These are phyloP conservation scores for Globisporangium camurandrum DNA, from an alignment of 352 stramenopile genomes.

Conservation along the genomic window DNA sequence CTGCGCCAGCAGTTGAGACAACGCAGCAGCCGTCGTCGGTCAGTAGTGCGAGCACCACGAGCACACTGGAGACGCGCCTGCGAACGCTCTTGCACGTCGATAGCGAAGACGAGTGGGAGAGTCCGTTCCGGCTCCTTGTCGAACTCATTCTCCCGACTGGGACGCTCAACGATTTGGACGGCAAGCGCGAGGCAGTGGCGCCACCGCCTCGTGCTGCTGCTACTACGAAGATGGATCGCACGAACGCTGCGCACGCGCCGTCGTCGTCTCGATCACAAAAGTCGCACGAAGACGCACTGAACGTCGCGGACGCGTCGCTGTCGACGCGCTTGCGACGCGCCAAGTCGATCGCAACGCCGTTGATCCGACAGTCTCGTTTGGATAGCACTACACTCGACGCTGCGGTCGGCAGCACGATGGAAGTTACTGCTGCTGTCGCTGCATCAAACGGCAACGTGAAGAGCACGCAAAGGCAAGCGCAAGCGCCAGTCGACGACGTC, in stretches of 20 bases:
- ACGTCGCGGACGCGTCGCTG: slow-evolving; percentile 3
- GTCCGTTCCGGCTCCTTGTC: slow-evolving; percentile 38
- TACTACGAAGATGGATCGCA: too few species aligned
- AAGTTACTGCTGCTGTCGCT: too few species aligned
- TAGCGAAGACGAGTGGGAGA: slow-evolving; percentile 24
- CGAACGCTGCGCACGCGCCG: neutral
- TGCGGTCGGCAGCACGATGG: too few species aligned
- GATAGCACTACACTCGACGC: too few species aligned
- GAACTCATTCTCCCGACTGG: slow-evolving; percentile 37
- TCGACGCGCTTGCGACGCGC: slow-evolving; percentile 1
- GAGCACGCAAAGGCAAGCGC: too few species aligned
- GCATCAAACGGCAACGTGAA: too few species aligned
- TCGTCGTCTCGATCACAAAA: neutral
- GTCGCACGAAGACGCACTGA: neutral
- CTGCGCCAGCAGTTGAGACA: neutral
- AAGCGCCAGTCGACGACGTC: too few species aligned
- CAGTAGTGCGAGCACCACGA: neutral
- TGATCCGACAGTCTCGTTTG: too few species aligned
- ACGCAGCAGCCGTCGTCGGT: neutral
- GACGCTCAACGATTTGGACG: slow-evolving; percentile 19
- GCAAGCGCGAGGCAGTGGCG: slow-evolving; percentile 1
- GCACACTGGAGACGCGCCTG: slow-evolving; percentile 7
- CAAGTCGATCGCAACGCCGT: slow-evolving; percentile 7
- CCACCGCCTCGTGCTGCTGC: neutral
- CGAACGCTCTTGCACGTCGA: slow-evolving; percentile 11